These are phyloP conservation scores for Glarea lozoyensis DNA, from an alignment of 495 filamentous ascomycete species.

Conservation along the genomic window DNA sequence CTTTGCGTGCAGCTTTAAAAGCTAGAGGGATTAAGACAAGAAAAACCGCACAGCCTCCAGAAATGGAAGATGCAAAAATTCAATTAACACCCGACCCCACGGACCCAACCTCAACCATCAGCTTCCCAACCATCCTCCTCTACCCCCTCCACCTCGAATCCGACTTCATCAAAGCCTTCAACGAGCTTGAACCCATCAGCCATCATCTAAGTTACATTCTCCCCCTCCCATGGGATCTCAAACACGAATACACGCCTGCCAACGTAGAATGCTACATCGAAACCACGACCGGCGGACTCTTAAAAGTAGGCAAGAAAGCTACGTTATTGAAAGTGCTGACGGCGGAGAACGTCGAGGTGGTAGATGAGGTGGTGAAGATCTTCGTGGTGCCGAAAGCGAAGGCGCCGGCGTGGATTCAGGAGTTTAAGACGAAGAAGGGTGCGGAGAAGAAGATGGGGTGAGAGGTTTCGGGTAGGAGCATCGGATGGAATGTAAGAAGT, in stretches of 20 bases:
- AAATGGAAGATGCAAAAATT: conserved; percentile 71
- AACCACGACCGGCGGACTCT: conserved; percentile 66
- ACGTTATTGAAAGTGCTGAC: conserved; percentile 62
- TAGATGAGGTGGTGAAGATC: conserved; percentile 76
- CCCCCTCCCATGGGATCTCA: conserved; percentile 71
- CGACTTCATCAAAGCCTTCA: conserved; percentile 83
- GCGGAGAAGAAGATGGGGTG: conserved; percentile 23
- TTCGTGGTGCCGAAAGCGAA: conserved; percentile 66
- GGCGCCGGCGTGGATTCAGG: conserved; percentile 64
- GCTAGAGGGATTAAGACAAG: conserved; percentile 61
- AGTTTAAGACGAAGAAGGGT: conserved; percentile 67
- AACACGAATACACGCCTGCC: conserved; percentile 51
- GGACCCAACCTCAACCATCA: conserved; percentile 58
- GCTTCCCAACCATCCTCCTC: conserved; percentile 72
- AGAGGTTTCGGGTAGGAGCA: neutral
- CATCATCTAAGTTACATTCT: conserved; percentile 77
- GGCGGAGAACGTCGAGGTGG: conserved; percentile 73
- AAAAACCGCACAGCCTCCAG: conserved; percentile 61
- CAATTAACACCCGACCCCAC: conserved; percentile 62
- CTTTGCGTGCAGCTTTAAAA: conserved; percentile 61
- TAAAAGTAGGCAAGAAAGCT: conserved; percentile 85
- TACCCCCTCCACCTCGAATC: conserved; percentile 71
- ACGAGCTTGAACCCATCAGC: conserved; percentile 57
- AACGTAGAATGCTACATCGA: conserved; percentile 87
- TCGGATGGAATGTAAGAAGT: no score